Conservation (phyloP, 129 eudicot species). For the Centrapalus pauciflorus region DNA sequence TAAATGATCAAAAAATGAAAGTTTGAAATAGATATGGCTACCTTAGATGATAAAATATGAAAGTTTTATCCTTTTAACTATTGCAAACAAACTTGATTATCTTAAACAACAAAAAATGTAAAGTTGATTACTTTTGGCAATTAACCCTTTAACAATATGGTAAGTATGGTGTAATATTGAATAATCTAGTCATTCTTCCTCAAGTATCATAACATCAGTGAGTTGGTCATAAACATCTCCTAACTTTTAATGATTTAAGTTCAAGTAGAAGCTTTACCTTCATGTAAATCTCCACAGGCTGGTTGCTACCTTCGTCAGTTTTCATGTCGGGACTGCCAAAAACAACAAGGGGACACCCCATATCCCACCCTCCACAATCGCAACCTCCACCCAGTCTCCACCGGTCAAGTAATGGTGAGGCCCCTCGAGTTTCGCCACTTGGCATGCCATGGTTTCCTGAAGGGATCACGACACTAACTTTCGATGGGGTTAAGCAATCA, state of each 20-base stretch:
- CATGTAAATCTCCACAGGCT: constrained; percentile 20
- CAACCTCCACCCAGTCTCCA: constrained; percentile 88
- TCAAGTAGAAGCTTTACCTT: constrained; percentile 19
- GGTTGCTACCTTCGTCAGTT: constrained; percentile 25
- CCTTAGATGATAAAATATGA: too few relatives aligned
- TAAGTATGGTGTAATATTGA: too few relatives aligned
- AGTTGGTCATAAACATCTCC: neutral
- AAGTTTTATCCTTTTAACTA: too few relatives aligned
- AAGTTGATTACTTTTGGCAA: too few relatives aligned
- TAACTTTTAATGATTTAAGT: neutral
- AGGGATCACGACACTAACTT: constrained; percentile 67
- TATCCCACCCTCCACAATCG: constrained; percentile 98
- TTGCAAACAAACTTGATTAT: too few relatives aligned
- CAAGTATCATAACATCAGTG: too few relatives aligned
- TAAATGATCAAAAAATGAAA: too few relatives aligned
- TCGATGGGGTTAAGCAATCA: constrained; percentile 28
- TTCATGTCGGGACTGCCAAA: constrained; percentile 41
- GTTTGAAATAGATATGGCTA: too few relatives aligned
- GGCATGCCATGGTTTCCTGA: constrained; percentile 81
- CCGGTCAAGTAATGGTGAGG: constrained; percentile 71
- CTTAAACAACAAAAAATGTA: too few relatives aligned
- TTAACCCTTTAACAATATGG: too few relatives aligned
- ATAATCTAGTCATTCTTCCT: too few relatives aligned
- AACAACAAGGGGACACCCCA: constrained; percentile 84
- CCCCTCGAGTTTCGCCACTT: constrained; percentile 42